phyloP scores from a whole-genome alignment of 2,329 filamentous ascomycete species.

The Arthrocladium fulminans region DNA sequence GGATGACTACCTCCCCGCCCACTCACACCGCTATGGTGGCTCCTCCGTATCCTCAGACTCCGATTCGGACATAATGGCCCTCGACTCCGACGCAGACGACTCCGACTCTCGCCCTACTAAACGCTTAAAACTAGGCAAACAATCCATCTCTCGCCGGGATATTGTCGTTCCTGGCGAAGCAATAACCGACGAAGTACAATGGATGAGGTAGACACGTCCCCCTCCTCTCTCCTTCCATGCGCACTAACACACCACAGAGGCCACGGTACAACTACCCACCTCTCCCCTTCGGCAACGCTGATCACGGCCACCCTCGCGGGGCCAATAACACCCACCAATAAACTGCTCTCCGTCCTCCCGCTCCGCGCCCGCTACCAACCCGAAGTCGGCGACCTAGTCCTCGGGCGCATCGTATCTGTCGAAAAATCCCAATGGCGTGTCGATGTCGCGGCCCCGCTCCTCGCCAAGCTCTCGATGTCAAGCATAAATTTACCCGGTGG shows the following conservation, averaged over 20 bases:
- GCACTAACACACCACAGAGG: constrained; percentile 49
- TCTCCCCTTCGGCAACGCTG: constrained; percentile 36
- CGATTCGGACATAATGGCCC: constrained; percentile 41
- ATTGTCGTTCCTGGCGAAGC: constrained; percentile 66
- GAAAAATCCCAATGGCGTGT: constrained; percentile 90
- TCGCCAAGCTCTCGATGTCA: constrained; percentile 74
- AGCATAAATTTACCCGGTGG: constrained; percentile 93
- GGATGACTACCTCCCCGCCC: constrained; percentile 26
- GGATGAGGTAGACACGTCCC: constrained; percentile 55
- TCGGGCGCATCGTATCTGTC: constrained; percentile 91
- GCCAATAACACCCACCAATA: constrained; percentile 87
- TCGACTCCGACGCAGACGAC: constrained; percentile 24
- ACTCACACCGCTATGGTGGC: constrained; percentile 26
- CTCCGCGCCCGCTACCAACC: constrained; percentile 88
- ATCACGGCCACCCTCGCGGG: constrained; percentile 89
- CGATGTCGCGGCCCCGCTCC: constrained; percentile 78
- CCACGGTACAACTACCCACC: constrained; percentile 63
- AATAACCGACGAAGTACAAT: constrained; percentile 87
- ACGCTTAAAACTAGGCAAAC: constrained; percentile 25
- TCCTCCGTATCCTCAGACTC: constrained; percentile 27
- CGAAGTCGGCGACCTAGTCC: constrained; percentile 90
- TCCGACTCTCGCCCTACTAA: constrained; percentile 37
- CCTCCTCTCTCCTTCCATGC: too few species aligned
- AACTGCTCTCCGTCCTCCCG: constrained; percentile 83
- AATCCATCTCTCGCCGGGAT: constrained; percentile 28